These are phyloP conservation scores for Penicillium cosmopolitanum DNA, from an alignment of 495 filamentous ascomycete genomes.

Conservation along the genomic window DNA sequence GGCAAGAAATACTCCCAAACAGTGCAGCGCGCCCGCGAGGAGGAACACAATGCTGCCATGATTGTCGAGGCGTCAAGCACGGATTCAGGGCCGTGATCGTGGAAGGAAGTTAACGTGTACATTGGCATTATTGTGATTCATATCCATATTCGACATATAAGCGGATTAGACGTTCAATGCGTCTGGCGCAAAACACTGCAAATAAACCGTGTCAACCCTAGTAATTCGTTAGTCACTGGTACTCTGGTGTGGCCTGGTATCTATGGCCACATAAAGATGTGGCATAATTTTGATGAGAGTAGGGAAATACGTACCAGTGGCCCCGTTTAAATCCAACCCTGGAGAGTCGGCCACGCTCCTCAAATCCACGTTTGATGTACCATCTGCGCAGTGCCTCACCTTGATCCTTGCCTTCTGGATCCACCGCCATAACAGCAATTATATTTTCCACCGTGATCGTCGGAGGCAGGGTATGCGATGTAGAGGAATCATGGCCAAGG, in stretches of 20 bases:
- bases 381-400: slow-evolving; percentile 30
- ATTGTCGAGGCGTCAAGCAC: slow-evolving; percentile 5
- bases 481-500: slow-evolving; percentile 1
- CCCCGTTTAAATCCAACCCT: slow-evolving; percentile 30
- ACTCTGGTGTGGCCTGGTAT: no score
- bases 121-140: not conserved
- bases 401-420: slow-evolving; percentile 24
- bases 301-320: slow-evolving; percentile 10
- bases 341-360: slow-evolving; percentile 28
- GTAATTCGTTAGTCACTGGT: not conserved
- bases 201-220: slow-evolving; percentile 30
- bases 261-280: no score
- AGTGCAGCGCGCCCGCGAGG: slow-evolving; percentile 42
- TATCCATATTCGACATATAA: not conserved
- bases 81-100: not conserved
- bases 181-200: slow-evolving; percentile 16
- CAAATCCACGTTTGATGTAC: slow-evolving; percentile 31
- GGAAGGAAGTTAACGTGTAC: not conserved
- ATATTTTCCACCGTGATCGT: slow-evolving; percentile 24
- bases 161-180: not conserved
- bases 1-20: slow-evolving; percentile 37
- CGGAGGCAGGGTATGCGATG: not conserved
- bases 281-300: no score
- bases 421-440: slow-evolving; percentile 33
- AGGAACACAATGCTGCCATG: slow-evolving; percentile 9